phyloP scores from a whole-genome alignment of 257 asterid species.

The Plantago elongata region DNA sequence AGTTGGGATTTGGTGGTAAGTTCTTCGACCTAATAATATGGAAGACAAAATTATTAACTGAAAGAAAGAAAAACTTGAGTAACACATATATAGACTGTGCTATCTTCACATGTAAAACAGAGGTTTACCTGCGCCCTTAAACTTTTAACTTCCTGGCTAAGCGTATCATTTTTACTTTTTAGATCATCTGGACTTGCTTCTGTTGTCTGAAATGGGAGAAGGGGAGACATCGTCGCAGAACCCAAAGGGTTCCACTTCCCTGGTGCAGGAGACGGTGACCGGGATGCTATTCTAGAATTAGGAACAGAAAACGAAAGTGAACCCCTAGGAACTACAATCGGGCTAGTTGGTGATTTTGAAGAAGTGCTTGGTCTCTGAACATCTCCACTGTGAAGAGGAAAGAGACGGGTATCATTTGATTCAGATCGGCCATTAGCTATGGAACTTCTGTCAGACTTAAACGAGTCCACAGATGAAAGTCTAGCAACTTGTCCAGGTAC shows the following conservation, averaged over 20 bases:
- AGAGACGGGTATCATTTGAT: conserved; percentile 30
- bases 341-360: conserved; percentile 50
- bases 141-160: conserved; percentile 52
- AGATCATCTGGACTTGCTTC: conserved; percentile 39
- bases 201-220: conserved; percentile 26
- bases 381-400: conserved; percentile 38
- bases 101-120: neutral
- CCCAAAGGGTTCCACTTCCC: conserved; percentile 40
- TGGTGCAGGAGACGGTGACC: conserved; percentile 53
- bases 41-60: conserved; percentile 3
- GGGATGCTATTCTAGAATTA: conserved; percentile 41
- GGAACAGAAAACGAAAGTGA: conserved; percentile 40
- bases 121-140: conserved; percentile 65
- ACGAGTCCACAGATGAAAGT: conserved; percentile 59
- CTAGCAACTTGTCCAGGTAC: conserved; percentile 34
- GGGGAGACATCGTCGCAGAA: conserved; percentile 29
- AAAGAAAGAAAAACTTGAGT: neutral
- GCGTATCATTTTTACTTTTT: conserved; percentile 34
- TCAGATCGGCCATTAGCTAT: conserved; percentile 27
- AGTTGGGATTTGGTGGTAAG: conserved; percentile 54
- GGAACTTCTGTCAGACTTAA: conserved; percentile 46
- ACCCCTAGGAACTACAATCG: conserved; percentile 30
- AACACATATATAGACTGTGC: neutral
- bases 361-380: conserved; percentile 43
- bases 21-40: conserved; percentile 54